phyloP scores from a whole-genome alignment of 116 monocot genomes.

The Cymodocea nodosa region DNA sequence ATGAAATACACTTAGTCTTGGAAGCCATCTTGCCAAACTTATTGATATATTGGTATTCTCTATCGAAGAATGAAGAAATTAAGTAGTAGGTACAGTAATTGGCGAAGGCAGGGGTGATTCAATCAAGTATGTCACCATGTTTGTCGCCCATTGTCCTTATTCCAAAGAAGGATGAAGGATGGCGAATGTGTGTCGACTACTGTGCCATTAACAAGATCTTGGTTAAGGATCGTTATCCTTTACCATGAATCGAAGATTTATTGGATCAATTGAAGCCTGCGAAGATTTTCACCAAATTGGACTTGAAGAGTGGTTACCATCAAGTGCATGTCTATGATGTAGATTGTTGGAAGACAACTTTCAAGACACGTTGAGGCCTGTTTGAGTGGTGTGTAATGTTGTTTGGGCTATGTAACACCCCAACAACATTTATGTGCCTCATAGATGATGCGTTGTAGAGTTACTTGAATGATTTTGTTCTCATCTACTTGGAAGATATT shows the following conservation, averaged over 20 bases:
- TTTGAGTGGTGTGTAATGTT: neutral
- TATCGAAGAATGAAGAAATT: neutral
- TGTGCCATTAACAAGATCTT: neutral
- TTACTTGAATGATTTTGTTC: neutral
- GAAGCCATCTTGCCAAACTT: too few species aligned
- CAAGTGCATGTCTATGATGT: neutral
- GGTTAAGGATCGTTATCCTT: too few species aligned
- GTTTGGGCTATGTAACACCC: neutral
- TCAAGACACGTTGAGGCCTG: neutral
- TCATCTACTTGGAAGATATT: neutral
- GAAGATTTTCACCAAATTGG: too few species aligned
- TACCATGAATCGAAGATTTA: too few species aligned
- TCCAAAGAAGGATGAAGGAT: neutral
- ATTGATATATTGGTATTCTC: neutral
- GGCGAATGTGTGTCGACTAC: neutral
- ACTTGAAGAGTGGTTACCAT: neutral
- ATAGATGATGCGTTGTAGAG: neutral
- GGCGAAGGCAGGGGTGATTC: neutral
- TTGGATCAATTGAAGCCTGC: too few species aligned
- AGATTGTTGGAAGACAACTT: neutral
- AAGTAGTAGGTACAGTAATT: neutral
- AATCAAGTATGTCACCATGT: neutral
- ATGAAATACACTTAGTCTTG: too few species aligned
- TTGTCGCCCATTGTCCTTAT: neutral
- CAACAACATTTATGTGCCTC: neutral